Conservation (phyloP, 352 stramenopile genomes). For the Phytopythium kandeliae region DNA sequence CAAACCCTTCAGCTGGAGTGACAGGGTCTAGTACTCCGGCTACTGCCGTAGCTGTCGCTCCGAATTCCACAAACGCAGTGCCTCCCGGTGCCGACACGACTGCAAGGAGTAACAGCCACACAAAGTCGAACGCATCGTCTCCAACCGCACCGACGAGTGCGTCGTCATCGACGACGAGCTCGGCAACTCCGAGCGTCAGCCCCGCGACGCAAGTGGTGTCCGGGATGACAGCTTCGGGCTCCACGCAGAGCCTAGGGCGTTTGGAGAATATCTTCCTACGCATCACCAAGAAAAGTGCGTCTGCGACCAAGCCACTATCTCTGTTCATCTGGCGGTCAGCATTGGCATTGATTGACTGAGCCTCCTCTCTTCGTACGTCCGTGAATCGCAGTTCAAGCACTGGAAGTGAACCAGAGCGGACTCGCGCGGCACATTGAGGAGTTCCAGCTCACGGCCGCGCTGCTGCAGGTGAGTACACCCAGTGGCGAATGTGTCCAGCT, state of each 20-base stretch:
- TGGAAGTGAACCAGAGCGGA: conserved; percentile 63
- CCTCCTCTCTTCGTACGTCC: conserved; percentile 4
- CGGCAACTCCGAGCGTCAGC: not conserved
- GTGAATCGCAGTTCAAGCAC: conserved; percentile 42
- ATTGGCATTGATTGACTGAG: not conserved
- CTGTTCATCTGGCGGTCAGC: no score
- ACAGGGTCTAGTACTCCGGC: not conserved
- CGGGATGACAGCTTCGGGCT: not conserved
- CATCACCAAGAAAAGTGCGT: conserved; percentile 78
- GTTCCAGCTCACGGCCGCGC: conserved; percentile 39
- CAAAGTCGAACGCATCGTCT: not conserved
- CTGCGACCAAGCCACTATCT: not conserved
- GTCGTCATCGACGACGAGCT: not conserved
- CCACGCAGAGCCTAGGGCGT: conserved; percentile 46
- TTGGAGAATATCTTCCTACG: conserved; percentile 84
- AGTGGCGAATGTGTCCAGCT: not conserved
- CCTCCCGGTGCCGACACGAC: not conserved
- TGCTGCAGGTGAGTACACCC: conserved; percentile 29
- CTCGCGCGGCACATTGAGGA: conserved; percentile 55
- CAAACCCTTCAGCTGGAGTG: not conserved
- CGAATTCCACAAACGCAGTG: not conserved
- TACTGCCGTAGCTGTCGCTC: not conserved
- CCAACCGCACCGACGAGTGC: not conserved
- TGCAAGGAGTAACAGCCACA: not conserved
- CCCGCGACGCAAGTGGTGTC: not conserved